Evolutionary conservation across 495 filamentous ascomycete genomes (phyloP).

Genomic region (Annulohypoxylon bovei): DNA sequence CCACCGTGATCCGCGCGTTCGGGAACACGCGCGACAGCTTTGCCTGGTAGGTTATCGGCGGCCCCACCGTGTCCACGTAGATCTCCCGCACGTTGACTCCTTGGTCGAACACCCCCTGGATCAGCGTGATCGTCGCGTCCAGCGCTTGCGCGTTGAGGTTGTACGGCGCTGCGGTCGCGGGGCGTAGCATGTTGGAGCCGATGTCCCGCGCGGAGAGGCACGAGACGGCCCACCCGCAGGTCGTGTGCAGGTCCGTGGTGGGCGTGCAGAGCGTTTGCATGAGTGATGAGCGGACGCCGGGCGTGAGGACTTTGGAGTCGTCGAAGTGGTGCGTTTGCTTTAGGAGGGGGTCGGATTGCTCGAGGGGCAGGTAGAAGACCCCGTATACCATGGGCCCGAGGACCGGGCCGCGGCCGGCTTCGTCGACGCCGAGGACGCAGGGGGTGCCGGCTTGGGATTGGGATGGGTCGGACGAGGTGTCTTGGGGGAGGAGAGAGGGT

Average conservation of each 20-base stretch:
- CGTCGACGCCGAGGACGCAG: slow-evolving; percentile 82
- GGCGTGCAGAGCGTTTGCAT: slow-evolving; percentile 79
- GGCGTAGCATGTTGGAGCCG: slow-evolving; percentile 78
- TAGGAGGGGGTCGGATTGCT: slow-evolving; percentile 75
- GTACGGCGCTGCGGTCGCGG: slow-evolving; percentile 67
- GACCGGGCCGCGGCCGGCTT: slow-evolving; percentile 94
- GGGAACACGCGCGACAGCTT: slow-evolving; percentile 88
- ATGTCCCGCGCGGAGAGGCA: slow-evolving; percentile 88
- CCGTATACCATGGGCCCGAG: slow-evolving; percentile 98
- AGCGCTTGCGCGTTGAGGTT: slow-evolving; percentile 98
- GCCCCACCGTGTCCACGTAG: slow-evolving; percentile 95
- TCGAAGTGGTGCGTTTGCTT: slow-evolving; percentile 83
- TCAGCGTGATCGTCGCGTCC: slow-evolving; percentile 91
- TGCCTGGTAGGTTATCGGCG: slow-evolving; percentile 80
- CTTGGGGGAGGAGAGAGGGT: slow-evolving; percentile 57
- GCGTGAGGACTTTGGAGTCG: slow-evolving; percentile 89
- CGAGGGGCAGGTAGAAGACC: slow-evolving; percentile 81
- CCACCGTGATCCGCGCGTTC: slow-evolving; percentile 80
- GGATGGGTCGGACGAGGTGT: slow-evolving; percentile 47
- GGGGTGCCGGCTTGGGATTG: slow-evolving; percentile 35
- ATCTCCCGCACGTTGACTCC: slow-evolving; percentile 87
- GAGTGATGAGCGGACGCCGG: slow-evolving; percentile 73
- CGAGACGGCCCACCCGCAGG: slow-evolving; percentile 84
- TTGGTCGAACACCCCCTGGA: slow-evolving; percentile 74
- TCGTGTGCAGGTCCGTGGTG: slow-evolving; percentile 66